A percentile compares a stretch with the other conserved stretches of the same genome.
Conservation (phyloP, 768 basidiomycete genomes). For the Hortiboletus flavorubellus region DNA sequence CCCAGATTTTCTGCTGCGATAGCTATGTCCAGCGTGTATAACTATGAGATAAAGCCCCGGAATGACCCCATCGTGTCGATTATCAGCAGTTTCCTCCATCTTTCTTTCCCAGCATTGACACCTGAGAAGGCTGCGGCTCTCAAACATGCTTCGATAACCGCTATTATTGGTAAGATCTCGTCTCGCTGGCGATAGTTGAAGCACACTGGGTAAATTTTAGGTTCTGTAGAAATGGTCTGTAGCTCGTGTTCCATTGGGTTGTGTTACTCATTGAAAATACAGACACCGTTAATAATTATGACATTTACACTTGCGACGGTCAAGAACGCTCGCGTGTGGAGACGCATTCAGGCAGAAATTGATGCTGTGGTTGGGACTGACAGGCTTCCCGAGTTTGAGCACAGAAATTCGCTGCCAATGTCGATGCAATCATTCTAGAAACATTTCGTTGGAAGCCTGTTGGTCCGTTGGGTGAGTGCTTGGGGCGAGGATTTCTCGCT, state of each 20-base stretch:
- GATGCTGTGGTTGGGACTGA: constrained; percentile 2
- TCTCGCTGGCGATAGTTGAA: neutral
- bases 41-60: constrained; percentile 12
- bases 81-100: constrained; percentile 1
- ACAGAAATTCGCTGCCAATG: constrained; percentile 8
- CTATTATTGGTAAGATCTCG: neutral
- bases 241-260: too few species aligned
- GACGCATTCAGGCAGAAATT: constrained; percentile 10
- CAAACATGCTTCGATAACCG: neutral
- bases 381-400: constrained; percentile 2
- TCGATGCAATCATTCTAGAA: constrained; percentile 7
- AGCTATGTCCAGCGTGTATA: constrained; percentile 12
- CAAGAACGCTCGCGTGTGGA: constrained; percentile 10
- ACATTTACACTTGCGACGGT: constrained; percentile 11
- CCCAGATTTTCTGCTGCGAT: constrained; percentile 33
- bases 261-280: neutral
- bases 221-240: constrained; percentile 10
- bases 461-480: neutral
- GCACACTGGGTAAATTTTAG: neutral
- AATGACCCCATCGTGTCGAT: neutral
- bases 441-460: constrained; percentile 5
- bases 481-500: neutral
- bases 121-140: constrained; percentile 8
- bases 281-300: constrained; percentile 5
- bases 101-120: neutral